Evolutionary conservation across 805 yeast genomes (phyloP), one percentile per base, ranked within the genome.

Genomic region (Allodekkera sacchari): DNA sequence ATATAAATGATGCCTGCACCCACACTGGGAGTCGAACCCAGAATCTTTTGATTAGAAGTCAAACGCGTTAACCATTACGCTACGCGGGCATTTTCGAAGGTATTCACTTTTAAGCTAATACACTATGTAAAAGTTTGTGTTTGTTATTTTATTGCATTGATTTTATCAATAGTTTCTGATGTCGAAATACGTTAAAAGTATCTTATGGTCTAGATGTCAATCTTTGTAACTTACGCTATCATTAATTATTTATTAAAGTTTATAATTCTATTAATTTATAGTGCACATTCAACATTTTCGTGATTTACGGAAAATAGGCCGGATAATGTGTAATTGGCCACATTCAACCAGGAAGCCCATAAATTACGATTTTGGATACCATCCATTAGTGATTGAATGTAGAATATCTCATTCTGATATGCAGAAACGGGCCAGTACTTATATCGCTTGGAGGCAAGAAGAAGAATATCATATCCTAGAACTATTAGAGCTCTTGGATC

Each of bases 401-500:
- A 31, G 18, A 27, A 25, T 10, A 42, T 22, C 26, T 42, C 47
- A 16, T 24, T 23, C 16, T 15, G 24, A 14, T 24, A 36, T 7
- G 25, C 24, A 3, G 17, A 7, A n/a, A 31, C 33, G 1, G 34
- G 22, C 23, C 39, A 28, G 10, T 33, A 25, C 19, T 29, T 31
- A 15, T 27, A 21, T 11, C 7, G 21, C 27, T 35, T 30, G 3
- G 46, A 31, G 10, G 39, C 35, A 8, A 47, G 22, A 14, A 45
- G 28, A 33, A 43, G 31, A 10, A 47, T 27, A n/a, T 34, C 30
- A 27, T 43, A 46, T 2, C 43, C 50, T 25, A 46, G 21, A 4
- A 47, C 18, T 15, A 47, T 41, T 12, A 47, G 22, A 4, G 44
- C 33, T 18, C 50, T 33, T 21, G 48, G 43, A 27, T 45, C 50